Evolutionary conservation across 345 rosid species (phyloP), one percentile per base, ranked within the genome.

Genomic region (Atalantia buxifolia): DNA sequence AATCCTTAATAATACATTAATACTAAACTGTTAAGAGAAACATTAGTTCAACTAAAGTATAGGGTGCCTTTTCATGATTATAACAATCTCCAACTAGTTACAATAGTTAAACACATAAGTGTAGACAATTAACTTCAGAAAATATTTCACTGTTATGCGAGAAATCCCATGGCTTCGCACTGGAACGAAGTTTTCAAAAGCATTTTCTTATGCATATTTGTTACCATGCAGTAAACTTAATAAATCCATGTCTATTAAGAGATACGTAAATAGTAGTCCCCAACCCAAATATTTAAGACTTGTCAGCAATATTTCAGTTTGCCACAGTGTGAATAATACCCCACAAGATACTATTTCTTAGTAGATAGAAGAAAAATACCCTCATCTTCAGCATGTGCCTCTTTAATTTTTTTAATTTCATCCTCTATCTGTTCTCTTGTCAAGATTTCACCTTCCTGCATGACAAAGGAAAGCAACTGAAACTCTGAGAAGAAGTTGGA

Each of bases 321-420:
- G 69, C 8, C 10, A 56, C 10, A 72, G 35, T 10, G 28, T 63
- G 38, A 27, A 61, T 9, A 9, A 42, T 60, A 28, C 60, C 28
- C 7, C 69, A 42, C 5, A 19, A n/a, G 48, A 28, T 31, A 66
- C 18, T 19, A 33, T 35, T 65, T 53, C 33, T 66, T 14, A 76
- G 22, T 63, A 31, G 59, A 79, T 60, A 48, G 13, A 78, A 64
- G 76, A 77, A 66, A 75, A 70, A 35, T 87, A 95, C 99, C 97
- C 78, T 95, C 97, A 73, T 95, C 97, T 78, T 91, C 97, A 56
- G 95, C 97, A 88, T 93, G 94, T 31, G 90, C 93, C 82, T 88
- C 96, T 85, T 93, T 95, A 67, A 92, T 87, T 86, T 84, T 93
- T 80, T 85, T 87, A 35, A 93, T 90, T 71, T 93, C 97, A 45